Evolutionary conservation across 768 basidiomycete genomes (phyloP).

Genomic region (Daedaleopsis sinensis): DNA sequence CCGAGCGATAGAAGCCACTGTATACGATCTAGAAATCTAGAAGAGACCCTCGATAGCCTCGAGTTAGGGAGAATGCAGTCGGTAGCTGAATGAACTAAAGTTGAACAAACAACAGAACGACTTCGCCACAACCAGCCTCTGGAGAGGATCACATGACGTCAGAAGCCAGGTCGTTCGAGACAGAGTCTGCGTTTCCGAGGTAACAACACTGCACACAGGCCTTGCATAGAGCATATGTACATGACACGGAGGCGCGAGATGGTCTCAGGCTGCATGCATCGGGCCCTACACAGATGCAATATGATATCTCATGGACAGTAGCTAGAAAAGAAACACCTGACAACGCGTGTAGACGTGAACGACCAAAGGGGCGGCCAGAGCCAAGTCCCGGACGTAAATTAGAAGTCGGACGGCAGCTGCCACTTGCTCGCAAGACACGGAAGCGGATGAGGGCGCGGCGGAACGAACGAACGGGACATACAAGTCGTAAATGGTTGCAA

Average conservation of each 20-base stretch:
- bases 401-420: conserved; percentile 16
- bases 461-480: conserved; percentile 39
- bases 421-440: conserved; percentile 15
- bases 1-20: background rate
- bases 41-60: background rate
- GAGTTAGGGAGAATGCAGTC: background rate
- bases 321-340: conserved; percentile 18
- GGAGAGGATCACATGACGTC: conserved; percentile 9
- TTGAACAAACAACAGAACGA: background rate
- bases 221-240: conserved; percentile 7
- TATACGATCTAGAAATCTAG: background rate
- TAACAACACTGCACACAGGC: conserved; percentile 12
- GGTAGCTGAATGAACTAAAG: background rate
- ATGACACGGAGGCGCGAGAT: conserved; percentile 8
- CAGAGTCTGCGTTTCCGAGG: background rate
- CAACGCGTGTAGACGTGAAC: conserved; percentile 8
- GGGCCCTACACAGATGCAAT: conserved; percentile 20
- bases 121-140: background rate
- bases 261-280: background rate
- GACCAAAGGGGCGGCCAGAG: conserved; percentile 13
- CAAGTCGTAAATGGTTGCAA: conserved; percentile 67
- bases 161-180: background rate
- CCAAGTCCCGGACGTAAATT: conserved; percentile 13
- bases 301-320: conserved; percentile 24
- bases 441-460: conserved; percentile 8